Percentiles rank a stretch among this genome's conserved stretches.
Evolutionary conservation across 192 early-diverging fungal genomes (phyloP).

Genomic region (Umbelopsis isabellina): DNA sequence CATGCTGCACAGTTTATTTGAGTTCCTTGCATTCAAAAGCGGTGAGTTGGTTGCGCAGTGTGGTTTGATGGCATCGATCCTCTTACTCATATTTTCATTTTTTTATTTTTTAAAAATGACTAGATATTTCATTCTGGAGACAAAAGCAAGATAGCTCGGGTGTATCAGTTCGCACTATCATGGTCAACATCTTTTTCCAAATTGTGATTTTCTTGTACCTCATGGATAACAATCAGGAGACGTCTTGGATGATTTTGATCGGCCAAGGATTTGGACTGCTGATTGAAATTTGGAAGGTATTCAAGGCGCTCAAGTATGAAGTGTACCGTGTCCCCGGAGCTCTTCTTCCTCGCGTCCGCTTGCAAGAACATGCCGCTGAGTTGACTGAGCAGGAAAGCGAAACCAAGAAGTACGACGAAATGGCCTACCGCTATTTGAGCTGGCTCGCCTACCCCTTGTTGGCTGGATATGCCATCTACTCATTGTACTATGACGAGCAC

Average conservation of each 20-base stretch:
- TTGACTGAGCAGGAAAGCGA: constrained; percentile 55
- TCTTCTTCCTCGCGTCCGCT: constrained; percentile 27
- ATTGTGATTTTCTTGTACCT: constrained; percentile 88
- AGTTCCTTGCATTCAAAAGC: constrained; percentile 94
- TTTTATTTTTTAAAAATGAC: too few species aligned
- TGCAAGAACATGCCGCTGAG: constrained; percentile 31
- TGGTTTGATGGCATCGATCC: too few species aligned
- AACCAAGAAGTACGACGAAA: constrained; percentile 67
- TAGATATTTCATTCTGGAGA: constrained; percentile 91
- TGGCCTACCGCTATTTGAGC: constrained; percentile 85
- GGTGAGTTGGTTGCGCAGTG: constrained; percentile 49
- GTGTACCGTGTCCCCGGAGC: constrained; percentile 32
- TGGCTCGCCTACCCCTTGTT: constrained; percentile 80
- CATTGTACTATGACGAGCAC: constrained; percentile 80
- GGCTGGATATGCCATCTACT: constrained; percentile 81
- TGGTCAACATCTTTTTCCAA: constrained; percentile 83
- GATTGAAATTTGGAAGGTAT: constrained; percentile 92
- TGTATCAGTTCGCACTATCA: constrained; percentile 78
- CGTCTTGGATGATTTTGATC: constrained; percentile 83
- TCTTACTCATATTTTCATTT: too few species aligned
- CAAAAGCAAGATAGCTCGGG: constrained; percentile 80
- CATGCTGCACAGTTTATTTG: constrained; percentile 82
- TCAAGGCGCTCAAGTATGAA: constrained; percentile 80
- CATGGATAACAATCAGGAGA: constrained; percentile 81
- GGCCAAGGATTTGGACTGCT: constrained; percentile 79